Evolutionary conservation across 257 asterid species (phyloP).

Genomic region (Solanum bulbocastanum): DNA sequence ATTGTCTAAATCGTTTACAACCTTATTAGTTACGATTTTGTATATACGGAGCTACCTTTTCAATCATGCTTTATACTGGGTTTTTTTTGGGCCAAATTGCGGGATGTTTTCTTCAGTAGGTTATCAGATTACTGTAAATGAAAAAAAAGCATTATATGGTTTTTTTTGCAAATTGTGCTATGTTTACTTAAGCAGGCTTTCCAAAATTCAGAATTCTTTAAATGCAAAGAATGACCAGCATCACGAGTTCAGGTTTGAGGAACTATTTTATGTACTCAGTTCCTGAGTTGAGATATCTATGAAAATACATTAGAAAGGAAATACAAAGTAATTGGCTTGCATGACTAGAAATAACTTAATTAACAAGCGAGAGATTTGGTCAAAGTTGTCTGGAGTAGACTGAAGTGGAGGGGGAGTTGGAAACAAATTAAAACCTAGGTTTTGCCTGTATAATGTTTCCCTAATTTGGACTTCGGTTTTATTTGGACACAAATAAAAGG

Average conservation of each 20-base stretch:
- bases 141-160: neutral
- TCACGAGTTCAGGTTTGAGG: neutral
- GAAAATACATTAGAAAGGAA: neutral
- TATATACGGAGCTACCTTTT: neutral
- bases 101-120: neutral
- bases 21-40: neutral
- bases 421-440: neutral
- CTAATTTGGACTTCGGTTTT: neutral
- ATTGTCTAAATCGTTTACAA: neutral
- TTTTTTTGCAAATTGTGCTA: neutral
- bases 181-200: neutral
- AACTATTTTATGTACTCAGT: neutral
- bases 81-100: neutral
- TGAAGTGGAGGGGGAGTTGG: neutral
- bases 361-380: neutral
- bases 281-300: neutral
- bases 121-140: neutral
- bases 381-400: neutral
- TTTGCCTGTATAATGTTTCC: neutral
- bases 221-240: neutral
- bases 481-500: neutral
- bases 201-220: neutral
- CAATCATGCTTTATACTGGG: neutral
- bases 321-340: neutral
- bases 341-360: neutral